A percentile compares a stretch with the other conserved stretches of the same genome.
These are phyloP conservation scores for Botryosphaeria dothidea DNA, from an alignment of 2,329 filamentous ascomycete genomes.

Conservation along the genomic window DNA sequence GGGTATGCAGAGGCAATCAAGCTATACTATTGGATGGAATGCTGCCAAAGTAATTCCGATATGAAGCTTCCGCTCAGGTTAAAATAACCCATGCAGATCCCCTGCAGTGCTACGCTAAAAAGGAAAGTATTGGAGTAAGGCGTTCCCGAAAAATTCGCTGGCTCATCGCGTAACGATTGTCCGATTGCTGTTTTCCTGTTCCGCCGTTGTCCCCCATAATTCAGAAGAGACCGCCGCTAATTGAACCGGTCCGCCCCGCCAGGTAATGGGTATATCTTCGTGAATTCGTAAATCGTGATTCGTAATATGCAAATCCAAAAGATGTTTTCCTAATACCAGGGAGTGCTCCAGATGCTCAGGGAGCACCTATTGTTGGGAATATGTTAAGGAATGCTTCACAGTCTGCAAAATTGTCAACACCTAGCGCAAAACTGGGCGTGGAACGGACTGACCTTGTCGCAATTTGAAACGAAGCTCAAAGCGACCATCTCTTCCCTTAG, in stretches of 20 bases:
- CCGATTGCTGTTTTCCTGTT: no score
- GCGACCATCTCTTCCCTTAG: conserved; percentile 16
- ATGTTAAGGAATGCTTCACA: background rate
- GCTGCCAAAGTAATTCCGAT: background rate
- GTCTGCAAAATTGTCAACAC: background rate
- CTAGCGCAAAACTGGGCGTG: background rate
- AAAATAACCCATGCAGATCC: background rate
- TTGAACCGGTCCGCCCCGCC: background rate
- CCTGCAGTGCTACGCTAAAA: background rate
- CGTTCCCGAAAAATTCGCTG: background rate
- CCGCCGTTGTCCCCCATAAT: background rate
- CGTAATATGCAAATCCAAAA: background rate
- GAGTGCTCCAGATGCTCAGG: background rate
- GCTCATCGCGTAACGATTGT: background rate
- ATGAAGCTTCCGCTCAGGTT: background rate
- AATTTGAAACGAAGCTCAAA: conserved; percentile 15
- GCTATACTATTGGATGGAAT: background rate
- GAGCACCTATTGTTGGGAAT: background rate
- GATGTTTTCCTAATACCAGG: background rate
- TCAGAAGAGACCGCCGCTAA: background rate
- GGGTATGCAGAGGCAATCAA: background rate
- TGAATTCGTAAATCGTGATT: conserved; percentile 2
- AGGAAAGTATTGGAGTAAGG: background rate
- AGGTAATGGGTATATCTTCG: conserved; percentile 1
- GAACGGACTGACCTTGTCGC: conserved; percentile 23